Base-by-base conservation (phyloP, 345 rosid genomes). In the Barbarea vulgaris region DNA sequence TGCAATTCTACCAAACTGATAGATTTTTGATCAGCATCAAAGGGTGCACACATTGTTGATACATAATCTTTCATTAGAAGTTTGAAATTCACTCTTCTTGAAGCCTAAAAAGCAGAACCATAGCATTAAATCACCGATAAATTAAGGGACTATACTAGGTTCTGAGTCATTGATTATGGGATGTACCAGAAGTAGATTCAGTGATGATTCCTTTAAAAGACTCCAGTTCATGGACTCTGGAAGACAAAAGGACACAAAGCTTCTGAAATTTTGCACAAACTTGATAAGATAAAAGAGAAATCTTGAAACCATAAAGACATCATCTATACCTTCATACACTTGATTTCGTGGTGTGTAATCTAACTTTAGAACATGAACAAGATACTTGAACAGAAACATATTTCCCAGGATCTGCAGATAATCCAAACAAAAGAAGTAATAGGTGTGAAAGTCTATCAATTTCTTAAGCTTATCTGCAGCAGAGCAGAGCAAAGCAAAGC, bases 191-290 rank as follows among this genome's bases (percentile, higher is more conserved):
- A 93, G 90, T 76, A 83, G 75, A 80, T 82, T 86, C 75, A 91
- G 87, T 59, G 77, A 80, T 48, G 90, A 88, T 72, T 88, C 91
- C 85, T 87, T 84, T 76, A 91, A 39, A 58, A 84, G 36, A 48
- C 71, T 80, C 97, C 99, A 89, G 73, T 91, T 84, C 87, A 60
- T 78, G 58, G 89, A 87, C 80, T 89, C 99, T 93, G 88, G 64
- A 57, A 0, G 24, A 56, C 80, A 84, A 78, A 41, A 48, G 10
- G 24, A 72, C 4, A 68, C 62, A 53, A 36, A 58, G 28, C 33
- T 56, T 33, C 24, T 48, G 17, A 72, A 36, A 15, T 0, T 21
- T 12, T 70, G 42, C 15, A 34, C 55, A 72, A 39, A 54, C 18
- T 50, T 4, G 5, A 28, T 54, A 68, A 68, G 33, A 62, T 31